Percentiles rank a stretch among this genome's conserved stretches.
Conservation (phyloP, 1,284 basidiomycete genomes). For the Ceratobasidium sp. region DNA sequence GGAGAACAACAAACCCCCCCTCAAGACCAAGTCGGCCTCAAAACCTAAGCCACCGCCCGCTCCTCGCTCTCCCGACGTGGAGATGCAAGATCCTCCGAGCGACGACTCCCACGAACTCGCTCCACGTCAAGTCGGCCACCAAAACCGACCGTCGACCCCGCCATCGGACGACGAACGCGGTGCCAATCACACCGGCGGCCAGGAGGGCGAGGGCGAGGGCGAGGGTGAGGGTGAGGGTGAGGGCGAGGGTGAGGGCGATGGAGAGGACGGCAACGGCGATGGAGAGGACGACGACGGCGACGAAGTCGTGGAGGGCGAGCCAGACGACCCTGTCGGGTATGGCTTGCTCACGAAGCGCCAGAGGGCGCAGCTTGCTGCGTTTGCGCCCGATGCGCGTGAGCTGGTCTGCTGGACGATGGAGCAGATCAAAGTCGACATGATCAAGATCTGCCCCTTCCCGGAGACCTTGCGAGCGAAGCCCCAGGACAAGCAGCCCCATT, state of each 20-base stretch:
- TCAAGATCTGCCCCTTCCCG: not conserved
- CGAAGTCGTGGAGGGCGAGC: not conserved
- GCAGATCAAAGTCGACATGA: not conserved
- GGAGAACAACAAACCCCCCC: not conserved
- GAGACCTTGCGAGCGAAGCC: not conserved
- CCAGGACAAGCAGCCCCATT: not conserved
- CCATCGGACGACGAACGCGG: too few species aligned
- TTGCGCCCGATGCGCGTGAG: not conserved
- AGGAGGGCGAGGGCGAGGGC: not conserved
- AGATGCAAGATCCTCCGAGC: not conserved
- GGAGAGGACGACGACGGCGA: too few species aligned
- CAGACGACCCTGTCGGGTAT: not conserved
- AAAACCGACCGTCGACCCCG: not conserved
- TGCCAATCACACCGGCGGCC: too few species aligned
- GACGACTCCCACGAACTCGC: too few species aligned
- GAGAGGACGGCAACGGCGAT: too few species aligned
- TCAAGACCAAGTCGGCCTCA: not conserved
- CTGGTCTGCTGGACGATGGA: not conserved
- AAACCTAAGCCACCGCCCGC: not conserved
- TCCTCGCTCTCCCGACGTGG: not conserved
- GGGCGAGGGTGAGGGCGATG: not conserved
- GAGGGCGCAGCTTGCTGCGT: not conserved
- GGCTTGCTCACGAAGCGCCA: not conserved
- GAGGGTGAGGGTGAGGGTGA: not conserved
- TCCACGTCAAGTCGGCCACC: too few species aligned